Evolutionary conservation across 2,329 filamentous ascomycete species (phyloP).

Genomic region (Amphichorda felina): DNA sequence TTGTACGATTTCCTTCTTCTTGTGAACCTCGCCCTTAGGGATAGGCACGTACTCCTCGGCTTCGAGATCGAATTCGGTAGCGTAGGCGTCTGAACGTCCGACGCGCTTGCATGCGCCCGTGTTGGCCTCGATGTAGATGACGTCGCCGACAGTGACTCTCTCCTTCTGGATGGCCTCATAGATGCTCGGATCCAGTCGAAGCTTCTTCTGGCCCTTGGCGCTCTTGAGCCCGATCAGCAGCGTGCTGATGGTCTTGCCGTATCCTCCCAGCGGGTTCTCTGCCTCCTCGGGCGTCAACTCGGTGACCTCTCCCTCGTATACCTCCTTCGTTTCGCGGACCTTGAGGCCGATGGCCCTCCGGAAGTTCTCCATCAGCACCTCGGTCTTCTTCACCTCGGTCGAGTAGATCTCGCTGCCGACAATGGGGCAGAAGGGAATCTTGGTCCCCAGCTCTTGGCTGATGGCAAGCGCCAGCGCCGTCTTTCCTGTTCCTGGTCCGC

Average conservation of each 20-base stretch:
- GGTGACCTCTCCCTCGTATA: constrained; percentile 97
- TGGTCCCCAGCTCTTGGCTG: constrained; percentile 92
- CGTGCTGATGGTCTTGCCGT: constrained; percentile 95
- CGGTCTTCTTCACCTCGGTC: constrained; percentile 98
- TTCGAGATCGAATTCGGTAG: constrained; percentile 96
- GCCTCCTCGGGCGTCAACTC: constrained; percentile 96
- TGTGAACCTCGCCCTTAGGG: constrained; percentile 97
- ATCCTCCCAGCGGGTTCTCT: constrained; percentile 92
- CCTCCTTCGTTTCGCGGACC: constrained; percentile 97
- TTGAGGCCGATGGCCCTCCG: constrained; percentile 90
- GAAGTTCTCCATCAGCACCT: constrained; percentile 99
- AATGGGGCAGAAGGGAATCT: constrained; percentile 97
- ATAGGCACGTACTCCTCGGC: constrained; percentile 98
- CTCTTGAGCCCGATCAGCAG: constrained; percentile 91
- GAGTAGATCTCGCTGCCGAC: constrained; percentile 98
- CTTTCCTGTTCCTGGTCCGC: constrained; percentile 93
- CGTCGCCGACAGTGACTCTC: constrained; percentile 87
- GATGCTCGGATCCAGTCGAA: constrained; percentile 92
- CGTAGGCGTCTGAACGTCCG: constrained; percentile 90
- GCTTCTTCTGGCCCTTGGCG: constrained; percentile 93
- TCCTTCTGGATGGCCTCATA: constrained; percentile 99
- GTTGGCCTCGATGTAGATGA: constrained; percentile 98
- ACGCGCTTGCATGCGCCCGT: constrained; percentile 97
- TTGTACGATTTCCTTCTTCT: constrained; percentile 99
- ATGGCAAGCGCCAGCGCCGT: constrained; percentile 91